Evolutionary conservation across 2,329 filamentous ascomycete species (phyloP).

Genomic region (Elsinoe necatrix): DNA sequence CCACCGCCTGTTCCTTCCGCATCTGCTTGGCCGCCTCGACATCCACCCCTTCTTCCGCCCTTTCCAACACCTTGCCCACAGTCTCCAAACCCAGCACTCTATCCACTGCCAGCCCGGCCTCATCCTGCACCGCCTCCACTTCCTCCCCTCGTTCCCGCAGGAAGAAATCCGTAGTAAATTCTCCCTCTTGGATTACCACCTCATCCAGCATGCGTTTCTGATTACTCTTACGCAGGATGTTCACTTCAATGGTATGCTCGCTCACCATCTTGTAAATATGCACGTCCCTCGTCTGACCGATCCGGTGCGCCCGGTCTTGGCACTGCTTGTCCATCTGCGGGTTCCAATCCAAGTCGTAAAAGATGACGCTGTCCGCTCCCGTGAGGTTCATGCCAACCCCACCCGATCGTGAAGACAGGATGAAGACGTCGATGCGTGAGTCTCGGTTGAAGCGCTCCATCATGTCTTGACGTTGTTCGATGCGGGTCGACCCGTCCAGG

Average conservation of each 20-base stretch:
- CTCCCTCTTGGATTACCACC: conserved; percentile 95
- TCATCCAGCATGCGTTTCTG: conserved; percentile 98
- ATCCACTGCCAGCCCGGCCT: conserved; percentile 72
- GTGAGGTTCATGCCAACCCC: conserved; percentile 94
- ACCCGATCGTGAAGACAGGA: conserved; percentile 86
- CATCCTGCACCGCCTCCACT: conserved; percentile 44
- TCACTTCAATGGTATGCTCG: conserved; percentile 80
- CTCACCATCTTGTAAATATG: conserved; percentile 73
- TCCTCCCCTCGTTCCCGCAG: conserved; percentile 59
- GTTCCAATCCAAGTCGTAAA: conserved; percentile 99
- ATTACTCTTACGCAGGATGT: conserved; percentile 90
- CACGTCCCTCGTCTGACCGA: conserved; percentile 93
- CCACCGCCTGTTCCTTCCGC: conserved; percentile 75
- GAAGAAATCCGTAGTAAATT: conserved; percentile 95
- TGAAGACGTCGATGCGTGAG: conserved; percentile 85
- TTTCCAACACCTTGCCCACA: conserved; percentile 68
- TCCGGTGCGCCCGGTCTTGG: conserved; percentile 93
- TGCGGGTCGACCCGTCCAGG: conserved; percentile 90
- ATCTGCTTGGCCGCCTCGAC: conserved; percentile 79
- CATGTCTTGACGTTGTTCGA: conserved; percentile 89
- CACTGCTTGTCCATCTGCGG: conserved; percentile 99
- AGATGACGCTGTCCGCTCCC: conserved; percentile 94
- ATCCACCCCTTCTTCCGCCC: conserved; percentile 88
- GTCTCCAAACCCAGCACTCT: conserved; percentile 67
- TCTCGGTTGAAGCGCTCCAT: conserved; percentile 93